phyloP scores from a whole-genome alignment of 2,329 filamentous ascomycete species.

The Didymella keratinophila region DNA sequence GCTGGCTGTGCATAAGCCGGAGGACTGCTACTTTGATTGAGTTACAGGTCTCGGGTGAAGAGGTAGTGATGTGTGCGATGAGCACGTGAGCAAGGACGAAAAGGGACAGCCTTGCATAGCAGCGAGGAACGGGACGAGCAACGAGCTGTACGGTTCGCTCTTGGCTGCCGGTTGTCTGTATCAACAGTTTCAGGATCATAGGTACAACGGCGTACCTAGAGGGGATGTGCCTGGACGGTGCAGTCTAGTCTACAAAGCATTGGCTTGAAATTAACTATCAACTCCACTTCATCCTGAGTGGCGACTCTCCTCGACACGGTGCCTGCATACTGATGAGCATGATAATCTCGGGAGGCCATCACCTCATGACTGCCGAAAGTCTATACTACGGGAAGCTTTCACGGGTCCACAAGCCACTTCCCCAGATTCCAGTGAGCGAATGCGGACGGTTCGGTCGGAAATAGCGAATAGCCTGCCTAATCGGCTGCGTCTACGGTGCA shows the following conservation, averaged over 20 bases:
- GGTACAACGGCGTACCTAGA: not conserved
- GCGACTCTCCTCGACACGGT: not conserved
- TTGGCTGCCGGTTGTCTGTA: not conserved
- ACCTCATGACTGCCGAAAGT: slow-evolving; percentile 1
- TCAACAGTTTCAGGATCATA: slow-evolving; percentile 12
- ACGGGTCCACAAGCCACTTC: slow-evolving; percentile 20
- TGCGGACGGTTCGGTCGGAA: slow-evolving; percentile 16
- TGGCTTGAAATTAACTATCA: not conserved
- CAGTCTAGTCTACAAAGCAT: slow-evolving; percentile 3
- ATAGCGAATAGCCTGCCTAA: slow-evolving; percentile 6
- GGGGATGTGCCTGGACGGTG: slow-evolving; percentile 1
- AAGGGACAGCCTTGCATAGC: slow-evolving; percentile 7
- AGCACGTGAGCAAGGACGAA: slow-evolving; percentile 10
- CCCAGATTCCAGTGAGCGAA: slow-evolving; percentile 15
- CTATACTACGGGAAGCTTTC: slow-evolving; percentile 6
- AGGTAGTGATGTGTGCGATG: not conserved
- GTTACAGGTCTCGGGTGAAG: not conserved
- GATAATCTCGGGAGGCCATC: not conserved
- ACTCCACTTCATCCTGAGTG: not conserved
- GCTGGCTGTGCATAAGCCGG: slow-evolving; percentile 55
- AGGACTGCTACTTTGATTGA: slow-evolving; percentile 53
- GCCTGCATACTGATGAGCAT: not conserved
- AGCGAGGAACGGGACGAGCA: not conserved
- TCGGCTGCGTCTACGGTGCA: slow-evolving; percentile 12
- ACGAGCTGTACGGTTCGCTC: slow-evolving; percentile 8